These are phyloP conservation scores for Sugiyamaella floridensis DNA, from an alignment of 805 yeast species.

Conservation along the genomic window DNA sequence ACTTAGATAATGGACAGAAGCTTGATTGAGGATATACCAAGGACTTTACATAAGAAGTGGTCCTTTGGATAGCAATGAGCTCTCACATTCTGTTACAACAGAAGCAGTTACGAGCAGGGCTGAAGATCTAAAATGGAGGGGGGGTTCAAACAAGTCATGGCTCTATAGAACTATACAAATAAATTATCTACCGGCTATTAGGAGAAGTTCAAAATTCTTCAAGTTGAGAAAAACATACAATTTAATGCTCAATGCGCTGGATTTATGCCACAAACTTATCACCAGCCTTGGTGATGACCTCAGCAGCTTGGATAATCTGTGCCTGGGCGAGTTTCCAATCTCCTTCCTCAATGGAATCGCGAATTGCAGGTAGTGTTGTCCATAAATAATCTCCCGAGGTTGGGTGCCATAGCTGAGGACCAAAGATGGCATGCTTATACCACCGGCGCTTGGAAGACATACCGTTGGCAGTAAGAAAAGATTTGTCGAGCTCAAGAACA, in stretches of 20 bases:
- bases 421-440: conserved; percentile 60
- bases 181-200: no score
- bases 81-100: no score
- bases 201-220: neutral
- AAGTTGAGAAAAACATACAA: neutral
- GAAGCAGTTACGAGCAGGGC: no score
- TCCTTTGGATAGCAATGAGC: no score
- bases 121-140: no score
- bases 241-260: neutral
- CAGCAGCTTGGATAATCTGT: conserved; percentile 12
- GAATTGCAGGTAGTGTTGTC: conserved; percentile 68
- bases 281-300: conserved; percentile 17
- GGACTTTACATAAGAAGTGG: no score
- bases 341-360: conserved; percentile 53
- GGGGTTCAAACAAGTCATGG: no score
- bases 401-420: conserved; percentile 59
- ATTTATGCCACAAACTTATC: neutral
- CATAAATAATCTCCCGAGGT: conserved; percentile 39
- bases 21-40: no score
- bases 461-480: conserved; percentile 40
- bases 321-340: conserved; percentile 50
- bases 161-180: no score
- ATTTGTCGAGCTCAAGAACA: conserved; percentile 47
- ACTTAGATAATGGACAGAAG: no score
- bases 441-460: conserved; percentile 52